Percentiles rank a stretch among this genome's conserved stretches.
These are phyloP conservation scores for Fragaria nilgerrensis DNA, from an alignment of 306 rosid genomes.

Conservation along the genomic window DNA sequence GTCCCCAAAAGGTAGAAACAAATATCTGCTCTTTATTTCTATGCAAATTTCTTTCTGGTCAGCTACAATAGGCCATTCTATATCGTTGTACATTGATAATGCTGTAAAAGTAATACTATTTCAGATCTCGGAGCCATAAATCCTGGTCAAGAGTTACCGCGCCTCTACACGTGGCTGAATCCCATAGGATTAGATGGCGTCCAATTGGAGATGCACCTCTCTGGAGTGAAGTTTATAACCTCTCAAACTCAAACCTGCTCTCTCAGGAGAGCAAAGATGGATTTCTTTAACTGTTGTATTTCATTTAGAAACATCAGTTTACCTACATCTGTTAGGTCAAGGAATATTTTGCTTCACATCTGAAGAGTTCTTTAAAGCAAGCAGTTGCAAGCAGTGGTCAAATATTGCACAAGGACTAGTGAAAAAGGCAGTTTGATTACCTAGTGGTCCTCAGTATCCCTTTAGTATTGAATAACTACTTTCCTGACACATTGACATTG, in stretches of 20 bases:
- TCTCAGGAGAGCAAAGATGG: conserved; percentile 36
- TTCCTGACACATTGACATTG: conserved; percentile 64
- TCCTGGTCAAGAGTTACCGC: conserved; percentile 87
- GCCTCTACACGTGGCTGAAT: conserved; percentile 93
- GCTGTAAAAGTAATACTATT: conserved; percentile 14
- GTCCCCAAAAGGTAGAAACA: conserved; percentile 67
- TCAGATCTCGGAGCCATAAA: conserved; percentile 86
- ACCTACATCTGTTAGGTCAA: conserved; percentile 43
- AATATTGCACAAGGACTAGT: conserved; percentile 28
- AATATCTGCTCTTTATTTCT: not conserved
- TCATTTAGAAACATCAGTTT: conserved; percentile 64
- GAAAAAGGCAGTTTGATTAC: conserved; percentile 56
- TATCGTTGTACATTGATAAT: not conserved
- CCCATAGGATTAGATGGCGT: conserved; percentile 89
- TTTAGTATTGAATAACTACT: conserved; percentile 63
- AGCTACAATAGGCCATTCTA: not conserved
- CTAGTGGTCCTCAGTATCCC: conserved; percentile 73
- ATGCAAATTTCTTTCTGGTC: not conserved
- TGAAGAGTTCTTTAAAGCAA: conserved; percentile 3
- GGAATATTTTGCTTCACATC: conserved; percentile 23
- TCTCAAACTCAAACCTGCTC: conserved; percentile 59
- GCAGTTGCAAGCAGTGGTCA: conserved; percentile 12
- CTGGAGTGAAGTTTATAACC: conserved; percentile 91
- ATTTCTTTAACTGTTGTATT: conserved; percentile 13
- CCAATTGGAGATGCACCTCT: conserved; percentile 79